phyloP scores from a whole-genome alignment of 2,329 filamentous ascomycete species.

The Cadophora sp. region DNA sequence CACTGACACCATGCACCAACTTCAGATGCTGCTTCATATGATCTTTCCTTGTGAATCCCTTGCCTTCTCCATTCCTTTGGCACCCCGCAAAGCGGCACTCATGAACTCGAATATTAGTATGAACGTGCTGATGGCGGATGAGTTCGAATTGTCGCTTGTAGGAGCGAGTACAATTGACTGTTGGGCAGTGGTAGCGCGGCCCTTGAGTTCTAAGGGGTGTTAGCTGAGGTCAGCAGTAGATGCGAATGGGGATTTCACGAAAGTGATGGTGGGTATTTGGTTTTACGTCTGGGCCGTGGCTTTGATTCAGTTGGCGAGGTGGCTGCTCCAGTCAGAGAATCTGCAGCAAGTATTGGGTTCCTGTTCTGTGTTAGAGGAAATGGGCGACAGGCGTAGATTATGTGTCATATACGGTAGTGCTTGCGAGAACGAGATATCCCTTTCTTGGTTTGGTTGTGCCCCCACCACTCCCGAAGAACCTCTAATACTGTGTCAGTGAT shows the following conservation, averaged over 20 bases:
- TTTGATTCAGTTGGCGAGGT: neutral
- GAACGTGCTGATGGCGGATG: slow-evolving; percentile 5
- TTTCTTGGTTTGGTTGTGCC: neutral
- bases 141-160: slow-evolving; percentile 7
- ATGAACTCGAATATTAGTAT: neutral
- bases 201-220: neutral
- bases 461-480: too few species aligned
- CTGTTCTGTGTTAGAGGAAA: neutral
- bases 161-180: neutral
- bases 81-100: neutral
- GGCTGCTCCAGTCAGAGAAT: neutral
- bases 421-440: too few species aligned
- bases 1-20: neutral
- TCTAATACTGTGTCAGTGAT: neutral
- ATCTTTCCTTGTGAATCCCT: slow-evolving; percentile 5
- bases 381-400: neutral
- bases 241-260: neutral
- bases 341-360: neutral
- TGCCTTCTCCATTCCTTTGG: neutral
- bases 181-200: neutral
- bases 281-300: neutral
- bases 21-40: slow-evolving; percentile 6
- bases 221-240: neutral
- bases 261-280: neutral
- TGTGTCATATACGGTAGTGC: neutral